These are phyloP conservation scores for Phoma sp. DNA, from an alignment of 2,329 filamentous ascomycete species.

Conservation along the genomic window DNA sequence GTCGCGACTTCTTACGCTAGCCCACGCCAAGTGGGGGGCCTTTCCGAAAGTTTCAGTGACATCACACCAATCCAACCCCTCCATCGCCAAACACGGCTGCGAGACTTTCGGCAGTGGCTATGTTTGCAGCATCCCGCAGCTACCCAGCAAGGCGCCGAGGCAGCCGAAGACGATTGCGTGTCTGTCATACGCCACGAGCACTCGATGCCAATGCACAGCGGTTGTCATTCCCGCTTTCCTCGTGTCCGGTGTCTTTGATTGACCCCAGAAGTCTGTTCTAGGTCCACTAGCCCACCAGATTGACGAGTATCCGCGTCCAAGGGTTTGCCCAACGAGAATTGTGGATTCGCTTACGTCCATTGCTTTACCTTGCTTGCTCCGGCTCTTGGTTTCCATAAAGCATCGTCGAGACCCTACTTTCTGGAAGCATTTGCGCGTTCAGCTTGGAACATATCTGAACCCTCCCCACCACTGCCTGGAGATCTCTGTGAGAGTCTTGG, in stretches of 20 bases:
- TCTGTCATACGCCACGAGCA: conserved; percentile 13
- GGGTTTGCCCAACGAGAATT: conserved; percentile 34
- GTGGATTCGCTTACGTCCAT: conserved; percentile 33
- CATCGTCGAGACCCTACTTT: conserved; percentile 31
- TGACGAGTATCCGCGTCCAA: conserved; percentile 22
- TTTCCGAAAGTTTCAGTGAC: conserved; percentile 11
- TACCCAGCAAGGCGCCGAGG: conserved; percentile 11
- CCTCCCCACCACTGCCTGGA: conserved; percentile 7
- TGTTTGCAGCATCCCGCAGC: conserved; percentile 15
- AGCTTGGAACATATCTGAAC: conserved; percentile 41
- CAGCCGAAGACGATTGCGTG: conserved; percentile 8
- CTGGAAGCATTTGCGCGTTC: conserved; percentile 28
- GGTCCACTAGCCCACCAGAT: conserved; percentile 25
- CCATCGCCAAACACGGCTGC: conserved; percentile 12
- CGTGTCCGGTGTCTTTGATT: conserved; percentile 17
- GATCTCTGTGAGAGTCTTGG: conserved; percentile 28
- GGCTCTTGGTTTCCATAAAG: conserved; percentile 28
- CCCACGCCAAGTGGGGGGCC: not conserved
- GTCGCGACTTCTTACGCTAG: conserved; percentile 9
- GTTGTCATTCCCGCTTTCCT: conserved; percentile 11
- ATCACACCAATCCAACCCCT: conserved; percentile 8
- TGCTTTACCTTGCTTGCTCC: conserved; percentile 8
- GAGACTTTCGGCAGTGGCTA: conserved; percentile 9
- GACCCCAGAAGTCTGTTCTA: conserved; percentile 18
- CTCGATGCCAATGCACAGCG: conserved; percentile 13